A percentile compares a stretch with the other conserved stretches of the same genome.
phyloP scores from a whole-genome alignment of 345 rosid species.

The Luvunga scandens region DNA sequence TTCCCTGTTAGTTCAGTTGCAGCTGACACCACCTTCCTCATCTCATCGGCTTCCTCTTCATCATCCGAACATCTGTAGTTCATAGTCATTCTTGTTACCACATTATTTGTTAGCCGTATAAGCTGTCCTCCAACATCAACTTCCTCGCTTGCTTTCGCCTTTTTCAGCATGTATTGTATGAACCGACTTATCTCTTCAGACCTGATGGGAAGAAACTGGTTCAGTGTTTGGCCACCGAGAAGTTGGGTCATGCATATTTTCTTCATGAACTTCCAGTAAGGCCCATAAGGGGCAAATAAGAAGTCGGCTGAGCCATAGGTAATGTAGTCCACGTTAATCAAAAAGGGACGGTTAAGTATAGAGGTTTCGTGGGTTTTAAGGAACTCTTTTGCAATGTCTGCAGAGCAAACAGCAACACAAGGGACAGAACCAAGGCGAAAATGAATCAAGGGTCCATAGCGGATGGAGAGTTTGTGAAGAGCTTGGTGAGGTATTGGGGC shows the following conservation, averaged over 20 bases:
- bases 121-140: constrained; percentile 49
- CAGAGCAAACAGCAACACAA: constrained; percentile 54
- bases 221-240: constrained; percentile 39
- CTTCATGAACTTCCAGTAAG: constrained; percentile 72
- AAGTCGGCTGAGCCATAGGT: constrained; percentile 56
- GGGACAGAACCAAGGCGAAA: constrained; percentile 55
- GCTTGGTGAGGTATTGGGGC: constrained; percentile 10
- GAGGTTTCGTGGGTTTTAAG: constrained; percentile 58
- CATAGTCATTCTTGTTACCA: constrained; percentile 47
- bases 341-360: constrained; percentile 45
- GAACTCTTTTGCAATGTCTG: constrained; percentile 53
- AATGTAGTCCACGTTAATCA: constrained; percentile 37
- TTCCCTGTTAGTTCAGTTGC: constrained; percentile 35
- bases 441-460: constrained; percentile 58
- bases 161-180: constrained; percentile 24
- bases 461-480: constrained; percentile 37
- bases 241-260: constrained; percentile 49
- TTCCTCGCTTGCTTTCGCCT: constrained; percentile 28
- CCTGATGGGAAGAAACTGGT: constrained; percentile 35
- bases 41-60: constrained; percentile 33
- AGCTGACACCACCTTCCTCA: constrained; percentile 40
- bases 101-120: constrained; percentile 33
- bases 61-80: constrained; percentile 29
- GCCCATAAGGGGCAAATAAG: constrained; percentile 53
- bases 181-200: constrained; percentile 36